Evolutionary conservation across 371 early-diverging fungal genomes (phyloP).

Genomic region (Rhizomucor miehei): DNA sequence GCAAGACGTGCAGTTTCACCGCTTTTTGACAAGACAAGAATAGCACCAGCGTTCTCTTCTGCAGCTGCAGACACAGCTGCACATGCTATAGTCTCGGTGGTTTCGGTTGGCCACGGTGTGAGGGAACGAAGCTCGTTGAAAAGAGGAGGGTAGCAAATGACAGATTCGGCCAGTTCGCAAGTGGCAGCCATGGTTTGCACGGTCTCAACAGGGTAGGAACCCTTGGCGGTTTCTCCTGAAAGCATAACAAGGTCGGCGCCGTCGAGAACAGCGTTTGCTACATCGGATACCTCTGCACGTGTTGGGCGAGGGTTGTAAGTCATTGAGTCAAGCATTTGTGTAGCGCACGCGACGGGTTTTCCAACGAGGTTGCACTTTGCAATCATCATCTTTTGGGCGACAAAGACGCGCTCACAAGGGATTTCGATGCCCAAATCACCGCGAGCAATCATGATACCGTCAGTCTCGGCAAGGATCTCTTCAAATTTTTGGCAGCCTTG

Average conservation of each 20-base stretch:
- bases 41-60: conserved; percentile 82
- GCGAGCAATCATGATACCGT: conserved; percentile 98
- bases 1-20: conserved; percentile 86
- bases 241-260: conserved; percentile 98
- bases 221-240: conserved; percentile 96
- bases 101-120: conserved; percentile 71
- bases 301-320: conserved; percentile 92
- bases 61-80: conserved; percentile 86
- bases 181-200: conserved; percentile 74
- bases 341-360: conserved; percentile 95
- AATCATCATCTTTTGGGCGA: conserved; percentile 96
- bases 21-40: conserved; percentile 81
- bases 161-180: conserved; percentile 68
- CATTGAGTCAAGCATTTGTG: conserved; percentile 99
- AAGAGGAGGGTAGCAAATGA: conserved; percentile 70
- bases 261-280: conserved; percentile 95
- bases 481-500: conserved; percentile 93
- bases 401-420: conserved; percentile 83
- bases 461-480: conserved; percentile 90
- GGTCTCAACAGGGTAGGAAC: conserved; percentile 70
- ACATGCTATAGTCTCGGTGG: conserved; percentile 89
- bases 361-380: conserved; percentile 89
- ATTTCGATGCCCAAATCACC: conserved; percentile 97
- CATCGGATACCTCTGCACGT: conserved; percentile 98
- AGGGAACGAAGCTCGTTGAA: conserved; percentile 77